Base-by-base conservation (phyloP, 306 rosid species). In the Fagus sylvatica region DNA sequence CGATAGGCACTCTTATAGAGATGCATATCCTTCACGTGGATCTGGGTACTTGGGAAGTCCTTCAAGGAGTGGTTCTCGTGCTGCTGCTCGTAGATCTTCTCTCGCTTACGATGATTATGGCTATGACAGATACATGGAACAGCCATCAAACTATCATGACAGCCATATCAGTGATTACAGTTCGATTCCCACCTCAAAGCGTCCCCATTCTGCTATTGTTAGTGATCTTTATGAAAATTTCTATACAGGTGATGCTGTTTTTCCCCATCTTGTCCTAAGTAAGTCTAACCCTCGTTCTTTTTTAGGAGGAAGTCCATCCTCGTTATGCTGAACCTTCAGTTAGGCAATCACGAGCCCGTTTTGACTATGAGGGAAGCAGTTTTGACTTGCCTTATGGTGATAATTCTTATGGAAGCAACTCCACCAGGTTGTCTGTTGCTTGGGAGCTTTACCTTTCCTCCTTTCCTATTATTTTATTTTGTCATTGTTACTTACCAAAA, bases 21-120 rank as follows among this genome's bases (percentile, higher is more conserved):
- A 66, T 66, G 71, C 32, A 37, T 66, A 66, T 32, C 71, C 71
- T n/a, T 66, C 71, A 37, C 71, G 49, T 66, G 71, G 71, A 17
- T 66, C 71, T 39, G 71, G 51, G 32, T 66, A 66, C 49, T n/a
- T 40, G 30, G 49, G 49, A 39, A 40, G 71, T 66, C 51, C 71
- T 66, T 43, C 71, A 17, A 66, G 71, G 71, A 66, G 41, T 17
- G 71, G 40, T 17, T 66, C 71, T 66, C 71, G 49, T 39, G 71
- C 71, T 66, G 71, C 5, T 39, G 48, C 71, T 39, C 71, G 33
- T 66, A 66, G 49, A 40, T 49, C 30, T 17, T 49, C 30, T 17
- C 17, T 43, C 19, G 32, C 71, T 39, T 16, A 39, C 1, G 71
- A 39, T 66, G 49, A 37, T 66, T 66, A 66, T 66, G 49, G 16